Percentiles rank a stretch among this genome's conserved stretches.
Evolutionary conservation across 2,329 filamentous ascomycete genomes (phyloP).

Genomic region (Alternaria burnsii): DNA sequence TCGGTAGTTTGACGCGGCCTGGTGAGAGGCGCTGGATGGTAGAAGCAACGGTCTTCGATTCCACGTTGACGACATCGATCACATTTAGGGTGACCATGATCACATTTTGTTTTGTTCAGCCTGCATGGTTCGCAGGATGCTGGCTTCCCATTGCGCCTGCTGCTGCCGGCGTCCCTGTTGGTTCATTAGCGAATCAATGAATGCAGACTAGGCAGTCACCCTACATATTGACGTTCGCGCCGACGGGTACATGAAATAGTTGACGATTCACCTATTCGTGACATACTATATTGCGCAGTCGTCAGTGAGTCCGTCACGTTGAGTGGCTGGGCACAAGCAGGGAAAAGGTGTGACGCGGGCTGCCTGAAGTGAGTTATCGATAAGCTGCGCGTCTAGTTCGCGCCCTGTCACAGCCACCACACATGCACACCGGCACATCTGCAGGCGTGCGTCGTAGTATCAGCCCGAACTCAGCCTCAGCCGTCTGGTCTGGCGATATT

Average conservation of each 20-base stretch:
- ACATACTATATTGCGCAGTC: not conserved
- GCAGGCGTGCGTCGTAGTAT: not conserved
- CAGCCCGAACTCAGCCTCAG: not conserved
- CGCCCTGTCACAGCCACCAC: not conserved
- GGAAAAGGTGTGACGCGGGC: not conserved
- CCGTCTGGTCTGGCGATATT: not conserved
- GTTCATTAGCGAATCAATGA: constrained; percentile 17
- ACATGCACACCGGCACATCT: not conserved
- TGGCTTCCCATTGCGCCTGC: constrained; percentile 45
- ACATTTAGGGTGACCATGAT: constrained; percentile 44
- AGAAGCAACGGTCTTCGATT: constrained; percentile 45
- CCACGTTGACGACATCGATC: constrained; percentile 45
- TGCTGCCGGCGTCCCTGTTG: constrained; percentile 34
- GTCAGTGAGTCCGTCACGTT: not conserved
- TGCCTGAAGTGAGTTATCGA: not conserved
- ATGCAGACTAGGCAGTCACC: not conserved
- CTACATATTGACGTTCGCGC: constrained; percentile 9
- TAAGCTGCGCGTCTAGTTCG: not conserved
- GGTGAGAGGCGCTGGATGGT: constrained; percentile 49
- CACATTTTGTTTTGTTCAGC: constrained; percentile 46
- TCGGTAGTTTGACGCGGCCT: constrained; percentile 28
- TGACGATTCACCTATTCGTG: not conserved
- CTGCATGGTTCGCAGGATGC: constrained; percentile 47
- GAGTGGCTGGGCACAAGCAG: not conserved
- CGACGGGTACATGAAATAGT: not conserved